phyloP scores from a whole-genome alignment of 2,329 filamentous ascomycete genomes.

The Fusarium coicis region DNA sequence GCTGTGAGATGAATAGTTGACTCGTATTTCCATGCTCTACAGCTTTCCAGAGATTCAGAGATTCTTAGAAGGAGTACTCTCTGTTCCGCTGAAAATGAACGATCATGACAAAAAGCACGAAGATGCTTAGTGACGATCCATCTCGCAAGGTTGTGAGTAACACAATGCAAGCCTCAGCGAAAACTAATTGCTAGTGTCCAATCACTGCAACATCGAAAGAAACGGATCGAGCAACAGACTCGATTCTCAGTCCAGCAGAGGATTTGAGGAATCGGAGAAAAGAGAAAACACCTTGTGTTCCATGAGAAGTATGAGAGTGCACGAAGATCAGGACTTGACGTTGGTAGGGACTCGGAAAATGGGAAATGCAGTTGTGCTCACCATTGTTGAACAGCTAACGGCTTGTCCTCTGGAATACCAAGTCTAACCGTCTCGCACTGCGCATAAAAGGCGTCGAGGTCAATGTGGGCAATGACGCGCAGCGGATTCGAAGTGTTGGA shows the following conservation, averaged over 20 bases:
- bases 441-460: slow-evolving; percentile 97
- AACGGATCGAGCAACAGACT: background rate
- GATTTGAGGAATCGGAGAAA: background rate
- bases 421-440: slow-evolving; percentile 96
- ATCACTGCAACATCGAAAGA: background rate
- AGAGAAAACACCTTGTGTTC: background rate
- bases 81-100: background rate
- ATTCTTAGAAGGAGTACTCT: background rate
- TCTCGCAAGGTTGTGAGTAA: slow-evolving; percentile 4
- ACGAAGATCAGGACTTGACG: background rate
- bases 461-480: slow-evolving; percentile 88
- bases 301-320: background rate
- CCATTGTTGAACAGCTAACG: slow-evolving; percentile 95
- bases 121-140: background rate
- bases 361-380: slow-evolving; percentile 48
- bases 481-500: slow-evolving; percentile 80
- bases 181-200: slow-evolving; percentile 4
- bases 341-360: background rate
- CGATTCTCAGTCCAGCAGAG: slow-evolving; percentile 1
- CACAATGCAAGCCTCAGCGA: slow-evolving; percentile 15
- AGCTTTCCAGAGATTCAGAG: background rate
- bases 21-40: background rate
- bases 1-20: background rate
- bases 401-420: slow-evolving; percentile 76
- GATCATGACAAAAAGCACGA: background rate